A percentile compares a stretch with the other conserved stretches of the same genome.
These are phyloP conservation scores for Chrysosporium keratinophilum DNA, from an alignment of 2,329 filamentous ascomycete genomes.

Conservation along the genomic window DNA sequence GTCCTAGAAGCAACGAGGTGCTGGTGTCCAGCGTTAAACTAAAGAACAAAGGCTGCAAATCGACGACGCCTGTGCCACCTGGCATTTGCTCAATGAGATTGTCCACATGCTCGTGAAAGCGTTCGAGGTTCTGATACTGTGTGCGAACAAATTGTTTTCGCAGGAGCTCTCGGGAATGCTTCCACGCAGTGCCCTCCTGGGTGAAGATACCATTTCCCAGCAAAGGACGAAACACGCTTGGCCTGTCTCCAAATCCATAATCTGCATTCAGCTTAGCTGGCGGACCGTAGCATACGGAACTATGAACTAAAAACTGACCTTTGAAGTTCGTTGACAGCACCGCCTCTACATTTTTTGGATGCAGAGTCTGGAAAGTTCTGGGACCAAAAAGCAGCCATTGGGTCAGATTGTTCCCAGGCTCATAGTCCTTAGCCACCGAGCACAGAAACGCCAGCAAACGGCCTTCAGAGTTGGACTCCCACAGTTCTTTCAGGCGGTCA, in stretches of 20 bases:
- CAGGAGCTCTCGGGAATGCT: constrained; percentile 32
- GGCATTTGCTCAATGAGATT: constrained; percentile 50
- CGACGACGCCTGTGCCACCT: constrained; percentile 38
- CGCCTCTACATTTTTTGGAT: constrained; percentile 16
- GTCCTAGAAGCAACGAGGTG: constrained; percentile 68
- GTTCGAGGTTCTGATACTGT: constrained; percentile 45
- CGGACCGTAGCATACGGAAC: background rate
- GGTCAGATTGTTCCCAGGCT: constrained; percentile 20
- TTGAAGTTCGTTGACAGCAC: constrained; percentile 16
- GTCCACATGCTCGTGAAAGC: constrained; percentile 51
- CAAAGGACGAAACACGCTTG: constrained; percentile 20
- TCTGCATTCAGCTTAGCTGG: constrained; percentile 27
- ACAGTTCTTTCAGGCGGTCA: constrained; percentile 24
- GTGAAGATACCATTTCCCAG: constrained; percentile 42
- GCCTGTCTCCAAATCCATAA: constrained; percentile 33
- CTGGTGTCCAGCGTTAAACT: constrained; percentile 62
- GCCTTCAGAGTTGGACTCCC: constrained; percentile 14
- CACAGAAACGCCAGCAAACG: constrained; percentile 15
- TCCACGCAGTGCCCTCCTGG: constrained; percentile 40
- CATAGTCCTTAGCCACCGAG: constrained; percentile 18
- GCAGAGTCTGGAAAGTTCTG: constrained; percentile 15
- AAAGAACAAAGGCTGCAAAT: constrained; percentile 55
- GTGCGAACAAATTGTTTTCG: constrained; percentile 44
- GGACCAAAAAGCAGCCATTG: constrained; percentile 18
- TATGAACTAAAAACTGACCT: background rate